Percentiles rank a stretch among this genome's conserved stretches.
These are phyloP conservation scores for Exophiala spinifera DNA, from an alignment of 2,329 filamentous ascomycete species.

Conservation along the genomic window DNA sequence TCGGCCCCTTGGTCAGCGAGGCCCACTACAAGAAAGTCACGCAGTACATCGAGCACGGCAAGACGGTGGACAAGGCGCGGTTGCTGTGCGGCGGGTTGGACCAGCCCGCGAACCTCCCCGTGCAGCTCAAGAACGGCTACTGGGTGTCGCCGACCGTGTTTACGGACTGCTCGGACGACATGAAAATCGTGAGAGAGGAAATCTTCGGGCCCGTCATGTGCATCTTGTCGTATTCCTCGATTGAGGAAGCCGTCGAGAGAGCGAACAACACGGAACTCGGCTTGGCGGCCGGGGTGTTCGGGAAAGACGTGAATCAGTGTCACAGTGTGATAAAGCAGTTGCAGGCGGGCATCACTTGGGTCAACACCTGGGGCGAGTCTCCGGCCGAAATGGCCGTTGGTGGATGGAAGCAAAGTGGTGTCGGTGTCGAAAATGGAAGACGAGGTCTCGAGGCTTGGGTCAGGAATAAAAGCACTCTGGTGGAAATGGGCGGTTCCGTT, in stretches of 20 bases:
- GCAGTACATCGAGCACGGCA: constrained; percentile 72
- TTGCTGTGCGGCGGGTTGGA: constrained; percentile 68
- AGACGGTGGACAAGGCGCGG: constrained; percentile 68
- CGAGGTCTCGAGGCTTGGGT: constrained; percentile 79
- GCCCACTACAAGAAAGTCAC: constrained; percentile 73
- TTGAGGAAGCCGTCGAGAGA: constrained; percentile 67
- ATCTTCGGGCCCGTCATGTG: constrained; percentile 88
- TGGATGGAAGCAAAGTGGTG: constrained; percentile 85
- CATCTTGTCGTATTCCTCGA: constrained; percentile 68
- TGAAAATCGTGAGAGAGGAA: constrained; percentile 77
- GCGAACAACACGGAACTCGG: constrained; percentile 77
- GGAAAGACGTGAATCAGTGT: constrained; percentile 68
- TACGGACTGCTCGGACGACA: constrained; percentile 77
- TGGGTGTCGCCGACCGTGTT: constrained; percentile 85
- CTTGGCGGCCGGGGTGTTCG: constrained; percentile 81
- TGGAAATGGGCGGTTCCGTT: constrained; percentile 72
- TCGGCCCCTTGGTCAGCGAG: constrained; percentile 75
- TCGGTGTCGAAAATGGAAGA: constrained; percentile 82
- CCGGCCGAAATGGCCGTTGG: constrained; percentile 91
- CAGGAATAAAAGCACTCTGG: constrained; percentile 80
- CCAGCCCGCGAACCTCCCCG: constrained; percentile 54
- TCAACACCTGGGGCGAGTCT: constrained; percentile 91
- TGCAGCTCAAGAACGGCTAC: constrained; percentile 61
- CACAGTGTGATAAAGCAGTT: constrained; percentile 69
- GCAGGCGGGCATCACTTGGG: constrained; percentile 84